phyloP scores from a whole-genome alignment of 1,139 yeast genomes.

The Sugiyamaella paludigena region DNA sequence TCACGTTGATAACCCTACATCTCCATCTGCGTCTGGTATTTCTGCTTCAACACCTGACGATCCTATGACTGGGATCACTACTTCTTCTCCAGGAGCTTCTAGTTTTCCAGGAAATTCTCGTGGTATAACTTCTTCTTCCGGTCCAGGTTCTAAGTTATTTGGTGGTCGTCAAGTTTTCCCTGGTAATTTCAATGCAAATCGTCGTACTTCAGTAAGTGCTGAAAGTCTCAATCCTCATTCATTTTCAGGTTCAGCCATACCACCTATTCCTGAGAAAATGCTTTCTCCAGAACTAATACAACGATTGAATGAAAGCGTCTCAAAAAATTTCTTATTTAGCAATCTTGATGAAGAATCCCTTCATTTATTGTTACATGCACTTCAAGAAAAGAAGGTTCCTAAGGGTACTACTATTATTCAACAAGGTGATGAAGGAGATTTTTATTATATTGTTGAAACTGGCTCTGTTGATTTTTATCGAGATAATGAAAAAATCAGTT shows the following conservation, averaged over 20 bases:
- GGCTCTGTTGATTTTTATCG: conserved; percentile 83
- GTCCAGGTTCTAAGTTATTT: conserved; percentile 4
- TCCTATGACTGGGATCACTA: conserved; percentile 8
- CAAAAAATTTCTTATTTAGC: conserved; percentile 76
- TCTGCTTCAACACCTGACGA: background rate
- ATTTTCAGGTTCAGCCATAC: conserved; percentile 21
- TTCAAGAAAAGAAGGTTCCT: conserved; percentile 64
- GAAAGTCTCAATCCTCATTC: conserved; percentile 44
- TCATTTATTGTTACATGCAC: conserved; percentile 74
- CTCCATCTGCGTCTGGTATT: background rate
- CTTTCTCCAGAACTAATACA: conserved; percentile 54
- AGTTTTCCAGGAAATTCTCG: background rate
- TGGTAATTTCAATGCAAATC: conserved; percentile 54
- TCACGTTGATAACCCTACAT: conserved; percentile 1
- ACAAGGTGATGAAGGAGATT: conserved; percentile 98
- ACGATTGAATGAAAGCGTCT: conserved; percentile 68
- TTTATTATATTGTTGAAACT: conserved; percentile 79
- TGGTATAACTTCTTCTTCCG: background rate
- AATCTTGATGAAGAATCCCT: conserved; percentile 72
- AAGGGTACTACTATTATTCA: conserved; percentile 68
- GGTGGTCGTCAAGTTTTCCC: conserved; percentile 19
- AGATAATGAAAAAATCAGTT: conserved; percentile 67
- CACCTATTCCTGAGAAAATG: conserved; percentile 17
- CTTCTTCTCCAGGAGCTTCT: conserved; percentile 6
- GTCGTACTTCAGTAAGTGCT: conserved; percentile 86